A percentile compares a stretch with the other conserved stretches of the same genome.
phyloP scores from a whole-genome alignment of 208 protist genomes.

The Leishmania lainsoni region DNA sequence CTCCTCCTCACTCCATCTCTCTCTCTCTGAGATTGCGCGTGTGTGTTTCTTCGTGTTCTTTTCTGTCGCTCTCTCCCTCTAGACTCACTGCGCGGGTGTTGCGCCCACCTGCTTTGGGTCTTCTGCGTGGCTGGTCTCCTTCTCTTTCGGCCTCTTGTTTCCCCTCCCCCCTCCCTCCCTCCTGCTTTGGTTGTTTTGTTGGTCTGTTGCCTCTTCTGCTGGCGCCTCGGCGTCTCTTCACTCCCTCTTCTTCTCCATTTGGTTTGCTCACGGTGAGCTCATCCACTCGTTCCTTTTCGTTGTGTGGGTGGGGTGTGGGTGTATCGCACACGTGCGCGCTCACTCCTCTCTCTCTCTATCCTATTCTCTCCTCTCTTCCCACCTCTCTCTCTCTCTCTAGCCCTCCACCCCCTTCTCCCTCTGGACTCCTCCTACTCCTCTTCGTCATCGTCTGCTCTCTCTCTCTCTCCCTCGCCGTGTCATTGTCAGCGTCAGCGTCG shows the following conservation, averaged over 20 bases:
- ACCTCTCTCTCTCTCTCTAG: not conserved
- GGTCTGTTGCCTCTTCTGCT: not conserved
- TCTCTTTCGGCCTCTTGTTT: too few species aligned
- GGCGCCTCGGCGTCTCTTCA: not conserved
- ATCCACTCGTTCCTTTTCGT: not conserved
- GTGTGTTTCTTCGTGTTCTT: not conserved
- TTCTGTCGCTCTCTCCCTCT: too few species aligned
- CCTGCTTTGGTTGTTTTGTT: not conserved
- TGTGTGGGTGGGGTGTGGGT: conserved; percentile 1
- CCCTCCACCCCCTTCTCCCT: not conserved
- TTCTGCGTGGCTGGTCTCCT: too few species aligned
- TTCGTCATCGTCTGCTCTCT: not conserved
- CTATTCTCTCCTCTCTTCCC: not conserved
- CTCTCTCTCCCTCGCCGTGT: not conserved
- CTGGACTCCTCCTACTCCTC: not conserved
- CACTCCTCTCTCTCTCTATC: not conserved
- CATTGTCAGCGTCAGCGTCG: not conserved
- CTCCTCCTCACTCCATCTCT: not conserved
- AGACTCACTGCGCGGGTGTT: too few species aligned
- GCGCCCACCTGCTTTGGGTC: too few species aligned
- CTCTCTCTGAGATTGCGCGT: not conserved
- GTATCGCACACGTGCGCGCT: not conserved
- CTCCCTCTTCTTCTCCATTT: not conserved
- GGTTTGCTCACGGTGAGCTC: not conserved
- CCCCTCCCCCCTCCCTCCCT: too few species aligned